Evolutionary conservation across 345 rosid species (phyloP).

Genomic region (Camelina sativa): DNA sequence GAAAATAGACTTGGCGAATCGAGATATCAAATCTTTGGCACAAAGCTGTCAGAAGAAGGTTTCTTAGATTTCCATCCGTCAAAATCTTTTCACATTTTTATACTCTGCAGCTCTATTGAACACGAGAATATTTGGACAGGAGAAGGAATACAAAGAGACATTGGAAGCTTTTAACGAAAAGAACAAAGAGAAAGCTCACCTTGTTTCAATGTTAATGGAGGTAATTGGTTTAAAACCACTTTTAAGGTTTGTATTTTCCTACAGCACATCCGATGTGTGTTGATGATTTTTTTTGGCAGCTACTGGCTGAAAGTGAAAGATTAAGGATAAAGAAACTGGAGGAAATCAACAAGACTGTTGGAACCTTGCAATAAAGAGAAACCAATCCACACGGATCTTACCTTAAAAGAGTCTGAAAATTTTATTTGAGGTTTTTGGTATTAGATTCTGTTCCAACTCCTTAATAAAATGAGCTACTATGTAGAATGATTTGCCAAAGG

Average conservation of each 20-base stretch:
- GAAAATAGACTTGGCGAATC: conserved; percentile 65
- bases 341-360: conserved; percentile 69
- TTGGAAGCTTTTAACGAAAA: conserved; percentile 77
- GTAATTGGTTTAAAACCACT: conserved; percentile 24
- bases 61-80: not conserved
- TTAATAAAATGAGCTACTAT: conserved; percentile 18
- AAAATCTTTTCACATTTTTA: not conserved
- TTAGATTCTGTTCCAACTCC: conserved; percentile 10
- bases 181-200: conserved; percentile 64
- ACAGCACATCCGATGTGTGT: conserved; percentile 9
- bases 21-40: conserved; percentile 75
- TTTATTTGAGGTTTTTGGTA: conserved; percentile 6
- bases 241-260: not conserved
- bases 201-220: conserved; percentile 47
- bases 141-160: conserved; percentile 67
- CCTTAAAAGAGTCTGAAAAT: conserved; percentile 4
- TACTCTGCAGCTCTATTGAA: conserved; percentile 5
- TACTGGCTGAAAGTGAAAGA: conserved; percentile 73
- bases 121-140: conserved; percentile 48
- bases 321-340: conserved; percentile 76
- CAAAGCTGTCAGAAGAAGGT: conserved; percentile 87
- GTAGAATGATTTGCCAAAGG: not conserved
- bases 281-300: conserved; percentile 46
- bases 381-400: conserved; percentile 6
- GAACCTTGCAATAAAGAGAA: conserved; percentile 43